A percentile compares a stretch with the other conserved stretches of the same genome.
Conservation (phyloP, 257 asterid species). For the Solanum ahanhuiri region DNA sequence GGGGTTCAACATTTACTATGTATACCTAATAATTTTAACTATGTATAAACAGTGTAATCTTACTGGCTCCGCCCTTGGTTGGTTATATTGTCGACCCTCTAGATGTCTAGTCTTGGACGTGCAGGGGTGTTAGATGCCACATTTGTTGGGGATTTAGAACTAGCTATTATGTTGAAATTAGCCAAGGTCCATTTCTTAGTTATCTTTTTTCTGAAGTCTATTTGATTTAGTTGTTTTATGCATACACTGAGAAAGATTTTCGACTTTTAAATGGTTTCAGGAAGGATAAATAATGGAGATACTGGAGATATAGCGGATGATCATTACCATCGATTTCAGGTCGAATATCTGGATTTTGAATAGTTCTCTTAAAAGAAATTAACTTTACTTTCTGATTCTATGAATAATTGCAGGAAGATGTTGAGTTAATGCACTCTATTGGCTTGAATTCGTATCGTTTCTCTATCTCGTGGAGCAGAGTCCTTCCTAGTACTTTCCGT, state of each 20-base stretch:
- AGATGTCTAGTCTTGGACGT: neutral
- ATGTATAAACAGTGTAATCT: neutral
- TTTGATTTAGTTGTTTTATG: neutral
- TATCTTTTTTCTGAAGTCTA: neutral
- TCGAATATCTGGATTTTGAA: neutral
- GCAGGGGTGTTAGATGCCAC: neutral
- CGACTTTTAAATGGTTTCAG: constrained; percentile 11
- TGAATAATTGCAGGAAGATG: constrained; percentile 44
- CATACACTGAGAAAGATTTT: neutral
- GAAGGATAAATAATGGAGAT: constrained; percentile 38
- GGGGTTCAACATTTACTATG: neutral
- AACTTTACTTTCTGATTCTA: neutral
- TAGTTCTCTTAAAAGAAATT: neutral
- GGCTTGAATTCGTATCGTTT: no score
- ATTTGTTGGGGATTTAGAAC: neutral
- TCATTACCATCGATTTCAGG: constrained; percentile 77
- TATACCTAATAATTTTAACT: neutral
- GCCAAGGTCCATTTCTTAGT: neutral
- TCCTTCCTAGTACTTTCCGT: no score
- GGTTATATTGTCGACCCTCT: neutral
- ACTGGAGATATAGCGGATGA: constrained; percentile 62
- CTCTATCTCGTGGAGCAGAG: no score
- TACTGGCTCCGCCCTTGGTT: neutral
- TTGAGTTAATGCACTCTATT: constrained; percentile 18
- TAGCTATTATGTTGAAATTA: neutral